Percentiles rank a stretch among this genome's conserved stretches.
Evolutionary conservation across 1,284 basidiomycete species (phyloP).

Genomic region (Papiliotrema terrestris): DNA sequence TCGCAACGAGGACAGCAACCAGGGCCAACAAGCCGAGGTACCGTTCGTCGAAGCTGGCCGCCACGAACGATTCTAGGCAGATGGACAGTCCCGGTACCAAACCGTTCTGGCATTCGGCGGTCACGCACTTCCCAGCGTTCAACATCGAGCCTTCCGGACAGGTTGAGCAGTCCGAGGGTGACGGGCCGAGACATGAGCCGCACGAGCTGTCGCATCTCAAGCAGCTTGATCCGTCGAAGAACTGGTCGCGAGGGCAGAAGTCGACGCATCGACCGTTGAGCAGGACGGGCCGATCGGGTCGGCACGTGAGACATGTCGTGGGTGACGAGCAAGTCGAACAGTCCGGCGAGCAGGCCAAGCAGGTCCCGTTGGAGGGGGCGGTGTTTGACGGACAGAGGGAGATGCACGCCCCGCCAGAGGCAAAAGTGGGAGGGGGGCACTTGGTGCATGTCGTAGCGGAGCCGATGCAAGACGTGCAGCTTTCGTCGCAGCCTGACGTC

Average conservation of each 20-base stretch:
- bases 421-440: slow-evolving; percentile 33
- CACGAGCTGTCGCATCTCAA: slow-evolving; percentile 41
- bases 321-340: slow-evolving; percentile 44
- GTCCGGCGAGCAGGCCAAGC: slow-evolving; percentile 46
- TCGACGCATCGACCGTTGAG: slow-evolving; percentile 39
- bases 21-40: slow-evolving; percentile 25
- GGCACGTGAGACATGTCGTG: slow-evolving; percentile 42
- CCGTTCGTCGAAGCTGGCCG: not conserved
- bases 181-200: slow-evolving; percentile 35
- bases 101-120: slow-evolving; percentile 24
- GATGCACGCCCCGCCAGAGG: slow-evolving; percentile 42
- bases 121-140: slow-evolving; percentile 36
- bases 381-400: slow-evolving; percentile 41
- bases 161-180: slow-evolving; percentile 35
- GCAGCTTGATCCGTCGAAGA: slow-evolving; percentile 40
- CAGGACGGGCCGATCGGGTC: slow-evolving; percentile 40
- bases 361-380: slow-evolving; percentile 33
- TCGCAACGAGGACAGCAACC: slow-evolving; percentile 17
- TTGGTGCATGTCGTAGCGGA: slow-evolving; percentile 38
- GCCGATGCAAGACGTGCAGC: slow-evolving; percentile 44
- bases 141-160: slow-evolving; percentile 40
- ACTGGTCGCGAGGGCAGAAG: slow-evolving; percentile 39
- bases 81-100: slow-evolving; percentile 37
- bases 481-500: slow-evolving; percentile 43
- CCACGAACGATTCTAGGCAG: slow-evolving; percentile 44